Evolutionary conservation across 441 rosid species (phyloP), one percentile per base, ranked within the genome.

Genomic region (Populus hybrid): DNA sequence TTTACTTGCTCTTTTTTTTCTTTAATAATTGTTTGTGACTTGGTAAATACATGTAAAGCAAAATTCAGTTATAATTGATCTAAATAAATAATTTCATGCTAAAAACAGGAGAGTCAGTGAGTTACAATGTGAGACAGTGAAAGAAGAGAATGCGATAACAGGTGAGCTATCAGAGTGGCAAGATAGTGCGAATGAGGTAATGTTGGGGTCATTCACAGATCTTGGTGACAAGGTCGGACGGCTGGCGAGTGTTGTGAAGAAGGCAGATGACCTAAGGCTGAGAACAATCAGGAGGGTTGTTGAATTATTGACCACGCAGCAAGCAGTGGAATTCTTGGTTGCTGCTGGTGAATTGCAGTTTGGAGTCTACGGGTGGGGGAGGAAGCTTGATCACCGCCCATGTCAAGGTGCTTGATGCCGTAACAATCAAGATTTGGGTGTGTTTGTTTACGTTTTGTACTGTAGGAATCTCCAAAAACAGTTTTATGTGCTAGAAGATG

Each of bases 71-170:
- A 14, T 12, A 46, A 46, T 10, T n/a, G n/a, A n/a, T 40, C 14
- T 40, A 10, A 7, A 28, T 30, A 5, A 67, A 10, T 30, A 67
- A 18, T 34, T 16, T 2, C 20, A 63, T 61, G 23, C 11, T 24
- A 10, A 3, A 68, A 53, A 70, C 89, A 93, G 98, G 91, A 82
- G 84, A 64, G 97, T 93, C 78, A 95, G 94, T 8, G 97, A 92
- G 88, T 76, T 95, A 65, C 99, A 95, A 79, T 93, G 99, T 57
- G 93, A 92, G 81, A 89, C 98, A 5, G 99, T 92, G 83, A 88
- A 83, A 46, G 96, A 92, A 79, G 98, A 93, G 91, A 95, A 93
- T 42, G 89, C 78, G 1, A 86, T 92, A 50, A 91, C 92, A 0
- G 92, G 86, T 24, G 93, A 93, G 81, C 70, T 92, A 20, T 85